Evolutionary conservation across 768 basidiomycete genomes (phyloP), one percentile per base, ranked within the genome.

Genomic region (Lactarius sanguifluus): DNA sequence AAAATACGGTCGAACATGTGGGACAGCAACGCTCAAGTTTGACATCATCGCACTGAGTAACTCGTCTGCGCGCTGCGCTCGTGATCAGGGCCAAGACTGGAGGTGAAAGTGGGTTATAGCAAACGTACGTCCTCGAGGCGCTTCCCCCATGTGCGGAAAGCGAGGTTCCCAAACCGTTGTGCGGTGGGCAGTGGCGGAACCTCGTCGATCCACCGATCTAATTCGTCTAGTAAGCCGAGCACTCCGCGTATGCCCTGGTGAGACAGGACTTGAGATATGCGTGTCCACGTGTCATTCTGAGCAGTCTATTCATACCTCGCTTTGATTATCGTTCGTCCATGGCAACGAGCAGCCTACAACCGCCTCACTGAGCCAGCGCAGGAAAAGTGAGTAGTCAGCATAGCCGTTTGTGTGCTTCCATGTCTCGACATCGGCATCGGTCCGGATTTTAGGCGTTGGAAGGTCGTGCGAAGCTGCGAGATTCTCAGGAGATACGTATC

Each of bases 141-240:
- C 61, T 81, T 79, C 1, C 91, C 90, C 90, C 94, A 98, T 18
- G 83, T 83, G 62, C 95, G 81, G 72, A 98, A 98, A 0, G 92
- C 89, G 20, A 95, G 84, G 76, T 98, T 97, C 1, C 96, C 96
- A 74, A 91, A 99, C 12, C 94, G 83, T 71, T 97, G 96, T 6
- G 90, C 84, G 9, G 88, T 84, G 45, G 83, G 74, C 7, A 85
- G 81, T 0, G 89, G 86, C 2, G 95, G 95, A 10, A 95, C 90
- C 32, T 89, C 86, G 43, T 90, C 86, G 30, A 95, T 86, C 92
- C 93, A 94, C 1, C 69, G 68, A 69, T 87, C 85, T 50, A 97
- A 76, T 13, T 80, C 79, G 65, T 89, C 83, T 20, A 99, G 78
- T 67, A 96, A 77, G 5, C 71, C 72, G 1, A 94, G 70, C 15